Evolutionary conservation across 768 basidiomycete species (phyloP).

Genomic region (Podaxis carcinomalis): DNA sequence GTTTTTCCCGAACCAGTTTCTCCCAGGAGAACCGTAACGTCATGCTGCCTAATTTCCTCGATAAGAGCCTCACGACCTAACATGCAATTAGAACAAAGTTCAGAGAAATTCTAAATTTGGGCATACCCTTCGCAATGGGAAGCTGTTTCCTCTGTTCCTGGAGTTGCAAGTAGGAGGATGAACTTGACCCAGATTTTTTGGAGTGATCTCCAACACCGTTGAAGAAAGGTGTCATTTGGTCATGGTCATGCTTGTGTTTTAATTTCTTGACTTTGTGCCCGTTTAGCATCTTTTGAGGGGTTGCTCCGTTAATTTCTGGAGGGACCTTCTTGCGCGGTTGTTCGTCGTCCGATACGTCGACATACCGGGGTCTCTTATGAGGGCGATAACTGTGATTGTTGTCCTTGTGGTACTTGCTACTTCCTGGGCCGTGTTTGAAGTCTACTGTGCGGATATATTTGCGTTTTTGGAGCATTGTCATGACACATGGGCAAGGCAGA

Average conservation of each 20-base stretch:
- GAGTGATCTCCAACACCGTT: constrained; percentile 10
- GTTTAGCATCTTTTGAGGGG: constrained; percentile 15
- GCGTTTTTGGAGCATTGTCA: constrained; percentile 8
- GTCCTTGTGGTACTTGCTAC: not conserved
- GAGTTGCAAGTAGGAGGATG: constrained; percentile 26
- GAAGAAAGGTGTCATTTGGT: not conserved
- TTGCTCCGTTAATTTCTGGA: constrained; percentile 25
- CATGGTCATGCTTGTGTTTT: constrained; percentile 20
- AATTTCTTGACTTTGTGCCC: constrained; percentile 27
- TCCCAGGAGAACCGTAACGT: constrained; percentile 86
- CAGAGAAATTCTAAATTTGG: not conserved
- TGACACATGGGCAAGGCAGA: constrained; percentile 13
- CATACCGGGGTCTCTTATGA: constrained; percentile 23
- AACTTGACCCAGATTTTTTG: constrained; percentile 23
- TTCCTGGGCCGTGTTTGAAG: constrained; percentile 4
- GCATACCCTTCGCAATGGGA: constrained; percentile 75
- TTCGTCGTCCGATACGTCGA: constrained; percentile 39
- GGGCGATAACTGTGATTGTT: constrained; percentile 15
- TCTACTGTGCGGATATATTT: constrained; percentile 5
- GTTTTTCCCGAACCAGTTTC: constrained; percentile 99
- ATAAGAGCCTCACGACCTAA: constrained; percentile 74
- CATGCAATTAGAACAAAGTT: constrained; percentile 1
- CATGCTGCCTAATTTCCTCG: constrained; percentile 68
- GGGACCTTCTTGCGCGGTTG: constrained; percentile 20
- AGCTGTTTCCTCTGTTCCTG: constrained; percentile 67